Percentiles rank a stretch among this genome's conserved stretches.
phyloP scores from a whole-genome alignment of 2,329 filamentous ascomycete genomes.

The Fusarium sp. region DNA sequence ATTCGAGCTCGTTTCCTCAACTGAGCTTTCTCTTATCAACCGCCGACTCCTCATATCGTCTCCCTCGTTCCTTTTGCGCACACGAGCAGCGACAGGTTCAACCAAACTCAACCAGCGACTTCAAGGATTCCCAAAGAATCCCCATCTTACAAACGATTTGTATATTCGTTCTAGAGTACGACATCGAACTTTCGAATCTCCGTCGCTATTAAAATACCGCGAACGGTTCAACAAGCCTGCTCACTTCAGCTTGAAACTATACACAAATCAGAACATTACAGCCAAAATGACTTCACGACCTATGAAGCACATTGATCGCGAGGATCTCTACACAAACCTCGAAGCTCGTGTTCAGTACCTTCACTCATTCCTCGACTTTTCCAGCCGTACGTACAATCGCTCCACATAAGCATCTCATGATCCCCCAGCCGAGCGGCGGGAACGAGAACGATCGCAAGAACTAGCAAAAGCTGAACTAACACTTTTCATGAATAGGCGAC shows the following conservation, averaged over 20 bases:
- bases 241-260: no score
- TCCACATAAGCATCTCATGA: not conserved
- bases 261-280: slow-evolving; percentile 5
- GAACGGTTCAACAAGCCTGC: not conserved
- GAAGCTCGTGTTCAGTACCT: slow-evolving; percentile 80
- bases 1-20: not conserved
- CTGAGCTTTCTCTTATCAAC: slow-evolving; percentile 9
- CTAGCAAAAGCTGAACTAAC: slow-evolving; percentile 18
- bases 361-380: slow-evolving; percentile 83
- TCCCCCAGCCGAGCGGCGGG: not conserved
- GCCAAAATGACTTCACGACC: slow-evolving; percentile 52
- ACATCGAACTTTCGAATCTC: not conserved
- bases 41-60: not conserved
- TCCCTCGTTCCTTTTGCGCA: not conserved
- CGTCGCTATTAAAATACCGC: not conserved
- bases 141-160: not conserved
- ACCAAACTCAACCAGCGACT: not conserved
- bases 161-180: not conserved
- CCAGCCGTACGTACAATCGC: slow-evolving; percentile 67
- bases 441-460: not conserved
- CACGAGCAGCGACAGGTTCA: slow-evolving; percentile 1
- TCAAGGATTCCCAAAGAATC: not conserved
- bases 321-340: slow-evolving; percentile 79
- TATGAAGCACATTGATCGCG: slow-evolving; percentile 76
- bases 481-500: slow-evolving; percentile 66